A percentile compares a stretch with the other conserved stretches of the same genome.
These are phyloP conservation scores for Syzygium oleosum DNA, from an alignment of 345 rosid species.

Conservation along the genomic window DNA sequence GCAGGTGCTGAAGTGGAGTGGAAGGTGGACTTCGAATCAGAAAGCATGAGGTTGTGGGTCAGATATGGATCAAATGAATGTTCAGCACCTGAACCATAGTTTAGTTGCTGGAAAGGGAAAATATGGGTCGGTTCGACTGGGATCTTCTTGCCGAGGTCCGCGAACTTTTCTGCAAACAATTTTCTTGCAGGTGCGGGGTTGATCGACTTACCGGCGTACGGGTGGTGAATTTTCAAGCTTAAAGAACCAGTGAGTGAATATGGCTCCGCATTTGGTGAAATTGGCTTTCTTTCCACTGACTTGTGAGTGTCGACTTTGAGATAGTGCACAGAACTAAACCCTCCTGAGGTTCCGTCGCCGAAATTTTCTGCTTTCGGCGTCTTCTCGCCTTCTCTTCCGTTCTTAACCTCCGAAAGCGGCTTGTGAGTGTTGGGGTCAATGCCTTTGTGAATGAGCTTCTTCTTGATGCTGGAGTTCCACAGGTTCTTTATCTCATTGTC, in stretches of 20 bases:
- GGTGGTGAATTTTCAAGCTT: neutral
- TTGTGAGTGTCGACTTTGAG: neutral
- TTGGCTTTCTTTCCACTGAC: neutral
- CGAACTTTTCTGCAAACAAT: neutral
- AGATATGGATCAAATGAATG: conserved; percentile 1
- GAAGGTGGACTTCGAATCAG: neutral
- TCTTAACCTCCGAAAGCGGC: neutral
- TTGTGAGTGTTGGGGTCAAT: conserved; percentile 16
- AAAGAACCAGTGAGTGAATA: neutral
- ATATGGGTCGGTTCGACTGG: neutral
- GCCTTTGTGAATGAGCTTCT: conserved; percentile 14
- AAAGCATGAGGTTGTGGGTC: neutral
- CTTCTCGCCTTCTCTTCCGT: neutral
- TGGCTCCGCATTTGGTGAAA: neutral
- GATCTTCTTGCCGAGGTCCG: neutral
- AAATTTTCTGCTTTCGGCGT: neutral
- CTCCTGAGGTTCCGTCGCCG: neutral
- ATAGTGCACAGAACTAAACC: neutral
- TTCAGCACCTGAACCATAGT: neutral
- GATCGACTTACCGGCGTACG: neutral
- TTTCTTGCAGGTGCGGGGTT: neutral
- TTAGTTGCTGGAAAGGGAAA: conserved; percentile 5
- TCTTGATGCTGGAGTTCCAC: conserved; percentile 22
- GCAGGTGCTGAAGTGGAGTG: neutral
- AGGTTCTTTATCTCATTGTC: conserved; percentile 21